These are phyloP conservation scores for Spathaspora hagerdaliae DNA, from an alignment of 805 yeast genomes.

Conservation along the genomic window DNA sequence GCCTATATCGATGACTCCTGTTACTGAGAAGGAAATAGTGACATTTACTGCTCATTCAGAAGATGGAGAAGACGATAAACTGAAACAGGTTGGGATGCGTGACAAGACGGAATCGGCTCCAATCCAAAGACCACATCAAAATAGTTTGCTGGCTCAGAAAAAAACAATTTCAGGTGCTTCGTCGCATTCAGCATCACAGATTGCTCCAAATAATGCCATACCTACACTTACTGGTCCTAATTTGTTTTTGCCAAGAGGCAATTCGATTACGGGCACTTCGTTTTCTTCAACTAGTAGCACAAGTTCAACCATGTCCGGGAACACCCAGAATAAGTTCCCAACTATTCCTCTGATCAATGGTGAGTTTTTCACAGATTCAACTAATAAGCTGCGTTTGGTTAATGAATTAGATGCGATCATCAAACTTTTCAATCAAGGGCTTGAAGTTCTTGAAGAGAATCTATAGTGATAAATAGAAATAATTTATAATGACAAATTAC, in stretches of 20 bases:
- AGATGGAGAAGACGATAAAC: slow-evolving; percentile 9
- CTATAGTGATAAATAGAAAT: slow-evolving; percentile 9
- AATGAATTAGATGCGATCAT: slow-evolving; percentile 37
- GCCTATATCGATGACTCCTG: slow-evolving; percentile 77
- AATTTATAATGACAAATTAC: too few species aligned
- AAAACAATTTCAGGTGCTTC: not conserved
- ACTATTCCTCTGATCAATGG: slow-evolving; percentile 30
- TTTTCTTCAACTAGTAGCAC: slow-evolving; percentile 2
- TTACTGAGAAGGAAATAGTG: slow-evolving; percentile 50
- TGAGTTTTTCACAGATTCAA: slow-evolving; percentile 35
- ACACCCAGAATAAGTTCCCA: slow-evolving; percentile 23
- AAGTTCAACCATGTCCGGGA: not conserved
- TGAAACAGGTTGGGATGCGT: slow-evolving; percentile 5
- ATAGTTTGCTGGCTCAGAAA: slow-evolving; percentile 7
- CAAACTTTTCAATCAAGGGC: slow-evolving; percentile 32
- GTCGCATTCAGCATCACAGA: not conserved
- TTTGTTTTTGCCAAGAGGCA: slow-evolving; percentile 6
- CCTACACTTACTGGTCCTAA: not conserved
- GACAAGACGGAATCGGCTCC: not conserved
- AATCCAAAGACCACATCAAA: slow-evolving; percentile 5
- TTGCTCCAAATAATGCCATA: not conserved
- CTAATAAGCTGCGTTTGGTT: slow-evolving; percentile 30
- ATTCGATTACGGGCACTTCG: slow-evolving; percentile 7
- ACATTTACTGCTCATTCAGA: slow-evolving; percentile 4
- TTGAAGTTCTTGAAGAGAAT: slow-evolving; percentile 35